These are phyloP conservation scores for Cordyceps cateniannulata DNA, from an alignment of 2,329 filamentous ascomycete genomes.

Conservation along the genomic window DNA sequence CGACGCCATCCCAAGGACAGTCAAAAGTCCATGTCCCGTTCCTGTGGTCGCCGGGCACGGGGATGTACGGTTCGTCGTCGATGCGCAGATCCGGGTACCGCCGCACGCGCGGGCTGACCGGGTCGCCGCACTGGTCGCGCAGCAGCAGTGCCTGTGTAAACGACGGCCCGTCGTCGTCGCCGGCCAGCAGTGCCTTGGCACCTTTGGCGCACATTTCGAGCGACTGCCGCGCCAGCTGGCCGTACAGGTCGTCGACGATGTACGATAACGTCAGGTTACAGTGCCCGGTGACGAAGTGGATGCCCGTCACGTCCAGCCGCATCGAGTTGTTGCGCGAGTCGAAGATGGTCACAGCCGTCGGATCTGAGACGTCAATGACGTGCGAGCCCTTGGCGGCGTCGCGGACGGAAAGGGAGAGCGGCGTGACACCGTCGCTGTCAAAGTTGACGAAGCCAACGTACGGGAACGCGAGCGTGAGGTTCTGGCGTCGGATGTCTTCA, in stretches of 20 bases:
- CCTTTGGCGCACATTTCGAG: conserved; percentile 24
- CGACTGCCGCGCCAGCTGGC: conserved; percentile 26
- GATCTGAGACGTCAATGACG: conserved; percentile 29
- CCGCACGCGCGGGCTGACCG: conserved; percentile 21
- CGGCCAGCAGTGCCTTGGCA: neutral
- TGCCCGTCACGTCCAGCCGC: conserved; percentile 25
- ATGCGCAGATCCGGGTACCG: conserved; percentile 26
- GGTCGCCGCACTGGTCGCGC: conserved; percentile 28
- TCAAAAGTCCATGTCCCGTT: conserved; percentile 29
- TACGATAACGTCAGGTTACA: conserved; percentile 29
- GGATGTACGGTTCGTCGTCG: conserved; percentile 25
- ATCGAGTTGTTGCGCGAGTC: conserved; percentile 26
- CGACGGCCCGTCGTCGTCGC: conserved; percentile 2
- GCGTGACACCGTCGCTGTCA: conserved; percentile 24
- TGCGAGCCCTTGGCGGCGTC: conserved; percentile 23
- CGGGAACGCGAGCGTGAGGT: conserved; percentile 27
- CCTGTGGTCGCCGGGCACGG: conserved; percentile 19
- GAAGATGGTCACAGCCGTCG: conserved; percentile 25
- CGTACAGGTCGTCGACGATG: conserved; percentile 26
- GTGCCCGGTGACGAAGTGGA: conserved; percentile 28
- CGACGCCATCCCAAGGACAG: conserved; percentile 29
- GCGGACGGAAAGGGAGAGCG: conserved; percentile 27
- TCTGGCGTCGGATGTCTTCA: conserved; percentile 22
- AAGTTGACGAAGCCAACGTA: conserved; percentile 33
- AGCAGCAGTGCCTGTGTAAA: conserved; percentile 29